Evolutionary conservation across 768 basidiomycete genomes (phyloP).

Genomic region (Suillus tomentosus): DNA sequence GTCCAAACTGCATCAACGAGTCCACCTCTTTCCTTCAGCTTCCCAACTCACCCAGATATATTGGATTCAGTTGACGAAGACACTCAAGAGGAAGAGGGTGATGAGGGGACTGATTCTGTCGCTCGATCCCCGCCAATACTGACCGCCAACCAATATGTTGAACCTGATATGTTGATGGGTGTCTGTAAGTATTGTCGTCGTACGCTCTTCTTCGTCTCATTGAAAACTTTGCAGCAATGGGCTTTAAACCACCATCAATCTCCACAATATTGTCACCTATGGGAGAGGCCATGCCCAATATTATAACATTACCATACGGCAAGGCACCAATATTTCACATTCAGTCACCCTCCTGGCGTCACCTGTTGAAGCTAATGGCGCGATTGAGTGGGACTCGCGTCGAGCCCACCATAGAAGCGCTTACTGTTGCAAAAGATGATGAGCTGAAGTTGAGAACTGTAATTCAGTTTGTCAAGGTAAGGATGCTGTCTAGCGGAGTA

Average conservation of each 20-base stretch:
- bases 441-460: constrained; percentile 69
- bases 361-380: constrained; percentile 74
- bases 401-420: constrained; percentile 69
- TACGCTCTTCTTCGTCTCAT: constrained; percentile 14
- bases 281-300: constrained; percentile 61
- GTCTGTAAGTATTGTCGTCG: constrained; percentile 55
- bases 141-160: constrained; percentile 49
- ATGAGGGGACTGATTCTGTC: constrained; percentile 14
- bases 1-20: constrained; percentile 24
- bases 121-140: constrained; percentile 17
- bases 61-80: constrained; percentile 20
- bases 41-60: constrained; percentile 17
- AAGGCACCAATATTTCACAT: constrained; percentile 69
- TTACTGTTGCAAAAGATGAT: constrained; percentile 54
- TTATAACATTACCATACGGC: constrained; percentile 74
- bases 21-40: constrained; percentile 23
- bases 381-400: constrained; percentile 68
- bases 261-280: constrained; percentile 48
- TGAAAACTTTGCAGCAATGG: constrained; percentile 52
- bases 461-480: constrained; percentile 77
- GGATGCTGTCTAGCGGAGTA: constrained; percentile 18
- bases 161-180: constrained; percentile 56
- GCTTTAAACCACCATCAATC: constrained; percentile 62
- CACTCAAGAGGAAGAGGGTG: constrained; percentile 10
- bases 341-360: constrained; percentile 74